Evolutionary conservation across 768 basidiomycete genomes (phyloP).

Genomic region (Mycena polygramma): DNA sequence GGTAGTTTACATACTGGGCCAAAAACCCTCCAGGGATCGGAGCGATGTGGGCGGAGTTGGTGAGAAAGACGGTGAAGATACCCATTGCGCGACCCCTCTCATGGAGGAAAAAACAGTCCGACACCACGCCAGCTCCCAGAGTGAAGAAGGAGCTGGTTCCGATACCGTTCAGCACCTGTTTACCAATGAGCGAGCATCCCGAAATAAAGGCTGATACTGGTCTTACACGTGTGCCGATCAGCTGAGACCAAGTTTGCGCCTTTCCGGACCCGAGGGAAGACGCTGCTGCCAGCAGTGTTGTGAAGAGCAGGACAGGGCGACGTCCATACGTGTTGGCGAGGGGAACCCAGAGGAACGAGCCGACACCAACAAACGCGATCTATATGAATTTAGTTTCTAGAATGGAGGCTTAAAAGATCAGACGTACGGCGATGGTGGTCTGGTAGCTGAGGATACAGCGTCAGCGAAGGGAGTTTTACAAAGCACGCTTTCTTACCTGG

Average conservation of each 20-base stretch:
- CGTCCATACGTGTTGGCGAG: constrained; percentile 41
- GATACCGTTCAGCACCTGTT: constrained; percentile 37
- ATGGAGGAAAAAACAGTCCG: constrained; percentile 41
- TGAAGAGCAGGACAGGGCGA: constrained; percentile 39
- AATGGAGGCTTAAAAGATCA: not conserved
- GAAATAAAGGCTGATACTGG: not conserved
- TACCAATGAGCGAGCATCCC: not conserved
- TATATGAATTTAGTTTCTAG: not conserved
- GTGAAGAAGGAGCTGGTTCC: constrained; percentile 38
- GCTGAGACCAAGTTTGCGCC: constrained; percentile 38
- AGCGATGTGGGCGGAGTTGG: constrained; percentile 35
- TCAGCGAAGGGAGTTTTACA: not conserved
- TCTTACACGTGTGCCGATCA: constrained; percentile 38
- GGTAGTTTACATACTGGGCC: constrained; percentile 30
- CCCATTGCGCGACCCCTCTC: constrained; percentile 39
- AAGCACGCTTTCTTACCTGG: constrained; percentile 21
- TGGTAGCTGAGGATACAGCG: constrained; percentile 29
- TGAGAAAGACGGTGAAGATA: constrained; percentile 38
- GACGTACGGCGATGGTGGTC: constrained; percentile 34
- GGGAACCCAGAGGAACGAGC: constrained; percentile 41
- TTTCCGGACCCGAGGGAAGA: constrained; percentile 39
- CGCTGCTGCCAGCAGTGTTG: constrained; percentile 36
- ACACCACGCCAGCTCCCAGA: constrained; percentile 38
- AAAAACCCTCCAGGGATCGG: constrained; percentile 35
- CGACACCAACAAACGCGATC: constrained; percentile 38